phyloP scores from a whole-genome alignment of 2,329 filamentous ascomycete species.

The Hypoxylon sp. region DNA sequence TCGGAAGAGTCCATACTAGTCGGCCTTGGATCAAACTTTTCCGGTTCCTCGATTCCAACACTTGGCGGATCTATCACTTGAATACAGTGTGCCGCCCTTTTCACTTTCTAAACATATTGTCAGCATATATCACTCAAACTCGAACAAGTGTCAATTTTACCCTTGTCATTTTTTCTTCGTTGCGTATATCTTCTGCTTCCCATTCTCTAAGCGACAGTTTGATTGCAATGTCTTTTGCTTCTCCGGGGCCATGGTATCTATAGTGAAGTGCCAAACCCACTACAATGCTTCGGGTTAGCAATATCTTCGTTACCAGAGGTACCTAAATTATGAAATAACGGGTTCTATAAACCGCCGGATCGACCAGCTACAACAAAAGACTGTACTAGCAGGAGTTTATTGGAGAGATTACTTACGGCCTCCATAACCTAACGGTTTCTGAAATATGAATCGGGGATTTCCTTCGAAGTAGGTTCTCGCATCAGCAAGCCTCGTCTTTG shows the following conservation, averaged over 20 bases:
- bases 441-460: not conserved
- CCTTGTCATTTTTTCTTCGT: constrained; percentile 16
- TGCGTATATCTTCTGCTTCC: constrained; percentile 6
- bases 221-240: constrained; percentile 18
- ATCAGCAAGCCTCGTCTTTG: not conserved
- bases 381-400: not conserved
- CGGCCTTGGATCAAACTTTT: not conserved
- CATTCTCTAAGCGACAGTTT: constrained; percentile 17
- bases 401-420: constrained; percentile 26
- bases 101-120: constrained; percentile 20
- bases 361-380: not conserved
- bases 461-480: not conserved
- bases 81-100: constrained; percentile 27
- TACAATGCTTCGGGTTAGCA: constrained; percentile 13
- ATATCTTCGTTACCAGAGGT: not conserved
- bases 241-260: constrained; percentile 8
- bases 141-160: constrained; percentile 7
- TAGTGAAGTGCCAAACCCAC: constrained; percentile 38
- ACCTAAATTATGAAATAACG: too few species aligned
- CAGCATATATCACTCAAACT: not conserved
- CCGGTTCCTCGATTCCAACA: not conserved
- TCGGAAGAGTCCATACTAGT: constrained; percentile 22
- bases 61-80: constrained; percentile 16
- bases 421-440: constrained; percentile 29
- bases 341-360: not conserved